Conservation (phyloP, 2,329 filamentous ascomycete species). For the Colletotrichum lindemuthianum region DNA sequence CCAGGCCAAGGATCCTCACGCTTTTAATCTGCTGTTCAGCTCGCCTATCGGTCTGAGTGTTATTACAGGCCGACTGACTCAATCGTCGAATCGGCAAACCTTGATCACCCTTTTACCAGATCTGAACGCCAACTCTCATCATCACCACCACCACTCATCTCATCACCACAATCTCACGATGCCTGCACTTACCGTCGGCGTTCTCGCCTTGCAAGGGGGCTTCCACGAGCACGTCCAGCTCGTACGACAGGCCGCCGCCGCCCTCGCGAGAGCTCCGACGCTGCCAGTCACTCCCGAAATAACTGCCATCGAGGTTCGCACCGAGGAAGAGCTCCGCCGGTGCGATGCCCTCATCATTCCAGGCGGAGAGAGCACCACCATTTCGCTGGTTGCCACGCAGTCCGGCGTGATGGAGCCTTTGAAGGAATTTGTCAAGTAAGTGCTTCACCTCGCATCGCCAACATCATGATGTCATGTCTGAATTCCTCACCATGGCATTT, state of each 20-base stretch:
- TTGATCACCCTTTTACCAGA: neutral
- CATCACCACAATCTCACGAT: conserved; percentile 4
- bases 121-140: neutral
- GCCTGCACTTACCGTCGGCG: conserved; percentile 61
- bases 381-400: conserved; percentile 86
- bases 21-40: neutral
- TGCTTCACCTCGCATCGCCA: conserved; percentile 33
- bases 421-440: conserved; percentile 89
- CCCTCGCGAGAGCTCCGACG: conserved; percentile 47
- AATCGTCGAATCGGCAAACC: neutral
- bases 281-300: conserved; percentile 52
- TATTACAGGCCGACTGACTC: conserved; percentile 25
- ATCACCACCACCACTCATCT: neutral
- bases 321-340: conserved; percentile 70
- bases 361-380: conserved; percentile 94
- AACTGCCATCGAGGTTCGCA: conserved; percentile 80
- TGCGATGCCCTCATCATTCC: conserved; percentile 91
- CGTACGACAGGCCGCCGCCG: conserved; percentile 73
- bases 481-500: conserved; percentile 8
- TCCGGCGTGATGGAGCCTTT: conserved; percentile 86
- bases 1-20: too few species aligned
- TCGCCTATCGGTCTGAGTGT: conserved; percentile 6
- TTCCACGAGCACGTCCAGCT: conserved; percentile 89
- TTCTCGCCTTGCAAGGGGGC: conserved; percentile 86
- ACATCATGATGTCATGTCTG: conserved; percentile 16